A percentile compares a stretch with the other conserved stretches of the same genome.
Conservation (phyloP, 352 stramenopile genomes). For the Peronospora tabacina region DNA sequence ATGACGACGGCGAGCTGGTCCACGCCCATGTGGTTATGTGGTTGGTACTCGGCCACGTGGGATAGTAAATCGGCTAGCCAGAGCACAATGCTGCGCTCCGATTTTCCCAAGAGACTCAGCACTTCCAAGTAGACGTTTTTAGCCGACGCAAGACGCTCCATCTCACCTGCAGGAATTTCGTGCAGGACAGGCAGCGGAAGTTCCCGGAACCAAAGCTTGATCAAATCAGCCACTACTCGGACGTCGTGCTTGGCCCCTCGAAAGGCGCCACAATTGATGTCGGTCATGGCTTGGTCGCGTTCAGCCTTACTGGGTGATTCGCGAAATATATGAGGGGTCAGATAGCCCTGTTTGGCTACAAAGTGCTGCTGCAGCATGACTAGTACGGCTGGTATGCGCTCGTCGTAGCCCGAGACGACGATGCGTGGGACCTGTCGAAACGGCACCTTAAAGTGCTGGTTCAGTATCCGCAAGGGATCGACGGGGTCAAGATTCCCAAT, state of each 20-base stretch:
- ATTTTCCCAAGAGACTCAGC: slow-evolving; percentile 35
- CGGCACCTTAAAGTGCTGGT: slow-evolving; percentile 81
- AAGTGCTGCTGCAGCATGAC: slow-evolving; percentile 85
- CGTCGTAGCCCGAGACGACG: slow-evolving; percentile 53
- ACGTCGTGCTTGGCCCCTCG: slow-evolving; percentile 55
- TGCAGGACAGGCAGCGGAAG: slow-evolving; percentile 78
- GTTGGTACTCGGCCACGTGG: slow-evolving; percentile 59
- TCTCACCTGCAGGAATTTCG: slow-evolving; percentile 56
- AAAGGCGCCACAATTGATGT: slow-evolving; percentile 81
- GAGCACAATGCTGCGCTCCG: slow-evolving; percentile 57
- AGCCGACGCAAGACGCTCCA: slow-evolving; percentile 47
- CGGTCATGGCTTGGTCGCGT: slow-evolving; percentile 67
- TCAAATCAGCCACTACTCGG: slow-evolving; percentile 79
- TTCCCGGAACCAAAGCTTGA: slow-evolving; percentile 88
- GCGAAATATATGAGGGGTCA: slow-evolving; percentile 80
- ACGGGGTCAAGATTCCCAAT: slow-evolving; percentile 20
- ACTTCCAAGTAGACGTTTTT: slow-evolving; percentile 37
- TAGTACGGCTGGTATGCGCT: slow-evolving; percentile 77
- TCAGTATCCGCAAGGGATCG: slow-evolving; percentile 48
- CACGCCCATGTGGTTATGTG: slow-evolving; percentile 84
- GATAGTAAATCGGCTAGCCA: slow-evolving; percentile 83
- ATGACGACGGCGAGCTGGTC: slow-evolving; percentile 88
- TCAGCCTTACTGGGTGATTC: slow-evolving; percentile 84
- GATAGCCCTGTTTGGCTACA: slow-evolving; percentile 48
- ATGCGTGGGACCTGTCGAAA: slow-evolving; percentile 67